Percentiles rank a stretch among this genome's conserved stretches.
These are phyloP conservation scores for Vachellia collinsii DNA, from an alignment of 306 rosid species.

Conservation along the genomic window DNA sequence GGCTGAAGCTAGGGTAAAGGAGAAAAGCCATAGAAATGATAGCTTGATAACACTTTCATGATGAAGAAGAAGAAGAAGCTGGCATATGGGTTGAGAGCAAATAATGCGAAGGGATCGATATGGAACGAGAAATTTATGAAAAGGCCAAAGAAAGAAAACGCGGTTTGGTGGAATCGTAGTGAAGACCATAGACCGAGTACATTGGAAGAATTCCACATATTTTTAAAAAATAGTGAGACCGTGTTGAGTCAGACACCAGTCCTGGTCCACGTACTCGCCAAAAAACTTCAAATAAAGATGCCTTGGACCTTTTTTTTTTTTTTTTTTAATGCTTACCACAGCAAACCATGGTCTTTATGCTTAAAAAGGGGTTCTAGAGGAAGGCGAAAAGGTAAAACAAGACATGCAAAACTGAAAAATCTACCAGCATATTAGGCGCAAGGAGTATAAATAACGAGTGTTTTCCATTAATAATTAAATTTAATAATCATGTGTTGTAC, in stretches of 20 bases:
- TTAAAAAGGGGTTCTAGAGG: not conserved
- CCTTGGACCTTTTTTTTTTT: not conserved
- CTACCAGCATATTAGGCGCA: not conserved
- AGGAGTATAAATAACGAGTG: not conserved
- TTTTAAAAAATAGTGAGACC: not conserved
- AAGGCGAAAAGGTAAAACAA: not conserved
- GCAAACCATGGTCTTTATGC: slow-evolving; percentile 10
- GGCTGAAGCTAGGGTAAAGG: slow-evolving; percentile 15
- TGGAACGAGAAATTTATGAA: not conserved
- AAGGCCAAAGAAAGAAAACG: slow-evolving; percentile 34
- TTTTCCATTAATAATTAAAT: too few species aligned
- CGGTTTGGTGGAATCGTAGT: slow-evolving; percentile 37
- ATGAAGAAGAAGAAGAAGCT: slow-evolving; percentile 49
- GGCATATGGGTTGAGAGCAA: slow-evolving; percentile 5
- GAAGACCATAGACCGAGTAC: slow-evolving; percentile 55
- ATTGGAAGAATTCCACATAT: slow-evolving; percentile 12
- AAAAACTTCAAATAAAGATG: not conserved
- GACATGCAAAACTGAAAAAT: not conserved
- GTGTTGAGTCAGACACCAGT: slow-evolving; percentile 24
- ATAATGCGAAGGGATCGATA: not conserved
- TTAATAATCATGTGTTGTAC: not conserved
- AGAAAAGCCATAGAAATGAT: slow-evolving; percentile 56
- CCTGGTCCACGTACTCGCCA: not conserved
- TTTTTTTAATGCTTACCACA: not conserved
- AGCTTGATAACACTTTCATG: slow-evolving; percentile 50